phyloP scores from a whole-genome alignment of 2,329 filamentous ascomycete genomes.

The Penicillium thymicola region DNA sequence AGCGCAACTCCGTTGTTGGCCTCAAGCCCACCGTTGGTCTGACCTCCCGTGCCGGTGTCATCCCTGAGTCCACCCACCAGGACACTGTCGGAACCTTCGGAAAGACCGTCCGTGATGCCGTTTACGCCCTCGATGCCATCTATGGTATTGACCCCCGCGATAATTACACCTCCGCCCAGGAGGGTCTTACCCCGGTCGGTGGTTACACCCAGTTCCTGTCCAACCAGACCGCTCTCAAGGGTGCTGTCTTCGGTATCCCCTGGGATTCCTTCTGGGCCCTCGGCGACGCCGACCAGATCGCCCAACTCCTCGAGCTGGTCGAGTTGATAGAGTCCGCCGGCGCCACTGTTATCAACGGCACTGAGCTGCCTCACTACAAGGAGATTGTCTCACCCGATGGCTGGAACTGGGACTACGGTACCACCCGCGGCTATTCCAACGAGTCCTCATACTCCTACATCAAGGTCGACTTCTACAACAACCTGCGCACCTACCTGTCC shows the following conservation, averaged over 20 bases:
- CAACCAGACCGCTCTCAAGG: slow-evolving; percentile 53
- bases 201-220: slow-evolving; percentile 60
- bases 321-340: slow-evolving; percentile 57
- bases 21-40: slow-evolving; percentile 74
- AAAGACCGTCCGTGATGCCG: slow-evolving; percentile 66
- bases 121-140: slow-evolving; percentile 64
- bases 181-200: slow-evolving; percentile 51
- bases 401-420: slow-evolving; percentile 74
- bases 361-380: slow-evolving; percentile 63
- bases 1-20: slow-evolving; percentile 66
- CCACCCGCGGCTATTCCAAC: slow-evolving; percentile 61
- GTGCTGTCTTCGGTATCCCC: slow-evolving; percentile 66
- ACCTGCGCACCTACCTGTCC: slow-evolving; percentile 62
- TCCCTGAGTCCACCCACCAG: slow-evolving; percentile 66
- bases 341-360: slow-evolving; percentile 66
- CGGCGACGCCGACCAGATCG: slow-evolving; percentile 55
- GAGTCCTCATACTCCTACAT: slow-evolving; percentile 71
- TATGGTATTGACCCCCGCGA: slow-evolving; percentile 62
- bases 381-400: slow-evolving; percentile 62
- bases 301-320: slow-evolving; percentile 52
- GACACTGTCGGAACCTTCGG: slow-evolving; percentile 68
- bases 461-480: slow-evolving; percentile 61
- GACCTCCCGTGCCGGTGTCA: slow-evolving; percentile 61
- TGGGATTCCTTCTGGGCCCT: slow-evolving; percentile 69
- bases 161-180: slow-evolving; percentile 62